Conservation (phyloP, 352 stramenopile genomes). For the Hyaloperonospora brassicae region DNA sequence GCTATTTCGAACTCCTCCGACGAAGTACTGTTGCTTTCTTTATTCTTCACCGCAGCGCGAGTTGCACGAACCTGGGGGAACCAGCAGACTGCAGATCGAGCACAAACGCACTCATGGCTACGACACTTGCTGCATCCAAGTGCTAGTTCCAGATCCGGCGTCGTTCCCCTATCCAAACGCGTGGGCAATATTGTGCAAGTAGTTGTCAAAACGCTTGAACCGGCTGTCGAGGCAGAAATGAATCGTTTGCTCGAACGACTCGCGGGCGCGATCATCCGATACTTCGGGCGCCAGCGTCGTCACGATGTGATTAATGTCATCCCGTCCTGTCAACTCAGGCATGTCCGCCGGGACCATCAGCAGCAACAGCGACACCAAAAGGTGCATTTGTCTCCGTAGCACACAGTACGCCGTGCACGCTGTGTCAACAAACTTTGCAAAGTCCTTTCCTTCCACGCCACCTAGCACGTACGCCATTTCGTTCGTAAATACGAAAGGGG, state of each 20-base stretch:
- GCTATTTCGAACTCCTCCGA: too few relatives aligned
- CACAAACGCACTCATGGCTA: too few relatives aligned
- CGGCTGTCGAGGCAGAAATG: conserved; percentile 76
- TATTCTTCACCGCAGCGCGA: too few relatives aligned
- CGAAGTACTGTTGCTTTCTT: too few relatives aligned
- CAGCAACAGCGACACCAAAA: conserved; percentile 74
- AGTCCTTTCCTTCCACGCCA: conserved; percentile 66
- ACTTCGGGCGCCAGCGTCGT: conserved; percentile 64
- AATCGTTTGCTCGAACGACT: conserved; percentile 73
- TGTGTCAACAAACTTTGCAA: conserved; percentile 61
- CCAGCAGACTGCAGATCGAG: too few relatives aligned
- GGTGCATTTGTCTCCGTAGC: conserved; percentile 80
- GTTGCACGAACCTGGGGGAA: too few relatives aligned
- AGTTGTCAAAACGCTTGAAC: conserved; percentile 86
- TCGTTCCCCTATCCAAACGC: conserved; percentile 19
- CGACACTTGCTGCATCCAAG: too few relatives aligned
- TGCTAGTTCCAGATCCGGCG: too few relatives aligned
- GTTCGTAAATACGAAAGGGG: conserved; percentile 84
- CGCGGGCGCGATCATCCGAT: conserved; percentile 48
- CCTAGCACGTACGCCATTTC: conserved; percentile 85
- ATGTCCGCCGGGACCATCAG: conserved; percentile 86
- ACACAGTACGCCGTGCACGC: conserved; percentile 68
- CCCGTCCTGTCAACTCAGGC: conserved; percentile 66
- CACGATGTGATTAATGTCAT: conserved; percentile 85
- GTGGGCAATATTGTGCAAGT: conserved; percentile 57